phyloP scores from a whole-genome alignment of 352 stramenopile species.

The Blastocystis sp. region DNA sequence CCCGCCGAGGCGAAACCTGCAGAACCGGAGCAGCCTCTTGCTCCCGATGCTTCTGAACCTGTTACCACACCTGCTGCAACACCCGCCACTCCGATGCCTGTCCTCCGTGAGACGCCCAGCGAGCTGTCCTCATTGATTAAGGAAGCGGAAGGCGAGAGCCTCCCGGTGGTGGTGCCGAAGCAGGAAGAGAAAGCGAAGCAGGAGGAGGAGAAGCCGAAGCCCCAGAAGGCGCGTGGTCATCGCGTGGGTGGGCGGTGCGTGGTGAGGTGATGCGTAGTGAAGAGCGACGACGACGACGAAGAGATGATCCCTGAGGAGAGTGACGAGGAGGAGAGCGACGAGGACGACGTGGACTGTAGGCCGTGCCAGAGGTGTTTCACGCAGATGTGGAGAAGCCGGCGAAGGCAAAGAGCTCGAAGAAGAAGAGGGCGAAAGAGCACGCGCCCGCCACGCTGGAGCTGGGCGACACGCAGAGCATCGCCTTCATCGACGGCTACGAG shows the following conservation, averaged over 20 bases:
- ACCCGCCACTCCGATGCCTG: not conserved
- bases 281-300: slow-evolving; percentile 3
- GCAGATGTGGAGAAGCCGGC: slow-evolving; percentile 32
- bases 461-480: not conserved
- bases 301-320: not conserved
- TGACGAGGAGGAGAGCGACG: not conserved
- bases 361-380: not conserved
- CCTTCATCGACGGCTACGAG: slow-evolving; percentile 58
- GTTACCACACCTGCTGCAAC: not conserved
- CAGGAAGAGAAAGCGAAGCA: not conserved
- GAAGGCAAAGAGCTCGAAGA: not conserved
- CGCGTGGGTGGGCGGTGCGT: not conserved
- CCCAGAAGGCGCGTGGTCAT: too few relatives aligned
- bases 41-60: not conserved
- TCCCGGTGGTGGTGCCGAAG: not conserved
- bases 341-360: not conserved
- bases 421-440: slow-evolving; percentile 2
- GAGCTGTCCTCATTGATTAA: not conserved
- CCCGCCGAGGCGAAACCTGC: not conserved
- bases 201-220: not conserved
- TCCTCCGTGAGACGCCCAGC: not conserved
- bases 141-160: not conserved
- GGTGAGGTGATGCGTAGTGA: slow-evolving; percentile 12
- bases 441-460: not conserved
- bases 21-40: not conserved